Conservation (phyloP, 257 asterid species). For the Penstemon newberryi region DNA sequence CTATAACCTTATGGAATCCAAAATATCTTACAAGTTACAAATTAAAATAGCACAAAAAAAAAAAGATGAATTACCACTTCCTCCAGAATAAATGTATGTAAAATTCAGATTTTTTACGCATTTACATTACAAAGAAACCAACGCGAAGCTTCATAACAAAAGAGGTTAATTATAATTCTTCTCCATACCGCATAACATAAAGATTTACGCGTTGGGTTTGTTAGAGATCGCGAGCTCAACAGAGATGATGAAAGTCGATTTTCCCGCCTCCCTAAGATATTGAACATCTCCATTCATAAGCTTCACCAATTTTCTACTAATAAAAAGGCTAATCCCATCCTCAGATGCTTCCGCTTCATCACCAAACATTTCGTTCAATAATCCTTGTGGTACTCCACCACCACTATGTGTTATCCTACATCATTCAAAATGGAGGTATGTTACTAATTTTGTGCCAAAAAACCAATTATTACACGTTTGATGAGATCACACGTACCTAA, state of each 20-base stretch:
- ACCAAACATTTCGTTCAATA: slow-evolving; percentile 78
- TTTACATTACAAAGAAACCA: too few relatives aligned
- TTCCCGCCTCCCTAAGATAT: slow-evolving; percentile 79
- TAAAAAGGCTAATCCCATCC: slow-evolving; percentile 84
- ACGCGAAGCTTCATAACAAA: too few relatives aligned
- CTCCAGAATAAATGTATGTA: too few relatives aligned
- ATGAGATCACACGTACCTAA: slow-evolving; percentile 47
- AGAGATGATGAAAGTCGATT: slow-evolving; percentile 77
- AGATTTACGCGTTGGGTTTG: slow-evolving; percentile 25
- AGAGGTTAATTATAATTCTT: too few relatives aligned
- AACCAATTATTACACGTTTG: background rate
- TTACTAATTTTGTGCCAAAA: background rate
- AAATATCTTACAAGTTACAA: too few relatives aligned
- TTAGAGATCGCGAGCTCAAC: slow-evolving; percentile 78
- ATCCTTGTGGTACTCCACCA: slow-evolving; percentile 76
- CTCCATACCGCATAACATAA: too few relatives aligned
- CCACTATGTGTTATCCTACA: slow-evolving; percentile 82
- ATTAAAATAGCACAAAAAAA: too few relatives aligned
- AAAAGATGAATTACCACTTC: too few relatives aligned
- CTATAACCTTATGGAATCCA: too few relatives aligned
- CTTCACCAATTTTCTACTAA: slow-evolving; percentile 83
- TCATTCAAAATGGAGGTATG: background rate
- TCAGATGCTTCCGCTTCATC: slow-evolving; percentile 59
- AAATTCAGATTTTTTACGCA: too few relatives aligned
- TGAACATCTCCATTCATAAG: slow-evolving; percentile 97